Base-by-base conservation (phyloP, 2,329 filamentous ascomycete species). In the Curvularia verruculosa region DNA sequence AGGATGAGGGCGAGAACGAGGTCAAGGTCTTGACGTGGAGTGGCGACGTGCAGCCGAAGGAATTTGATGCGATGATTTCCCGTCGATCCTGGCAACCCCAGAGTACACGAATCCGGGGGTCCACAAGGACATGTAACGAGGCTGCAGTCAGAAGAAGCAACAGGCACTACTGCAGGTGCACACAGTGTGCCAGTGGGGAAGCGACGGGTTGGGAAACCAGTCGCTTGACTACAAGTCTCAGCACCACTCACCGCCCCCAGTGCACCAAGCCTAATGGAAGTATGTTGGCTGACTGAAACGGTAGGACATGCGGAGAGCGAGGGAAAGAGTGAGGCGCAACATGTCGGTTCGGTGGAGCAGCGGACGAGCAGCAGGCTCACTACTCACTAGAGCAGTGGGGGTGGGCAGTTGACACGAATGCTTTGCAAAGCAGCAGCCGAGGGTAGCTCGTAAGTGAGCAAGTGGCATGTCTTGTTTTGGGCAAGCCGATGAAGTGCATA, bases 151-250 rank as follows among this genome's bases (percentile, higher is more conserved):
- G 51, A 52, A 55, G 58, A 64, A 61, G 57, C 63, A 60, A 54
- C 56, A 51, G 48, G 49, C 44, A 54, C 65, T 72, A 66, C 67
- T 69, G 64, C 68, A 68, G 63, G 63, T 66, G 66, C 61, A 60
- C 63, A 60, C 61, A 58, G 49, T 51, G 55, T 54, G 58, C 62
- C 45, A 61, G 69, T 58, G 60, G 65, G 58, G 58, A 68, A 45
- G 52, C 34, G 44, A 53, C 55, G 48, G 47, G 49, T 46, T 40
- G 41, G 50, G 60, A 49, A 59, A 54, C 56, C 56, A 57, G 56
- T 61, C 56, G 56, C 43, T 61, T 54, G 56, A 59, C 59, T 49
- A 31, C 53, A 54, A 54, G 55, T 59, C 45, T 61, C 54, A 53
- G 56, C 61, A 49, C 61, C 56, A 63, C 66, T 68, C 67, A 70